Evolutionary conservation across 1,284 basidiomycete species (phyloP).

Genomic region (Neonothopanus nambi): DNA sequence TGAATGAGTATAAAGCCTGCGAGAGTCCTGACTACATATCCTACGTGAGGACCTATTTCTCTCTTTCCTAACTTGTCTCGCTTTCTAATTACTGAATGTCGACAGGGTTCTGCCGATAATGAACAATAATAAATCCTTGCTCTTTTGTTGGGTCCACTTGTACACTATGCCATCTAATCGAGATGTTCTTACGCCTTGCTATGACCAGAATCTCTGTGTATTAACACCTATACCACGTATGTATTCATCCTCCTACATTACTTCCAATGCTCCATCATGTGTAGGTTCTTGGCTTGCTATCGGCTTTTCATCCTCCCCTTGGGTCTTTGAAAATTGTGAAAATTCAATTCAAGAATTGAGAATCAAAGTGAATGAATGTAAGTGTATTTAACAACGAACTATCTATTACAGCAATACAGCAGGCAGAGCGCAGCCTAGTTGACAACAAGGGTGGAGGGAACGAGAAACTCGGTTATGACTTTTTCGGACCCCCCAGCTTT

Average conservation of each 20-base stretch:
- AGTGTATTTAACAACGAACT: background rate
- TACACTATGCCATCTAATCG: too few species aligned
- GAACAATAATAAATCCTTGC: conserved; percentile 3
- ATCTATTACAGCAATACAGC: conserved; percentile 9
- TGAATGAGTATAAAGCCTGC: conserved; percentile 92
- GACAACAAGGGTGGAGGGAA: conserved; percentile 8
- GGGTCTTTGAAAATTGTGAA: too few species aligned
- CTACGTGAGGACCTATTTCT: conserved; percentile 20
- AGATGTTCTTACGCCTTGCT: too few species aligned
- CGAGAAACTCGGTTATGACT: conserved; percentile 45
- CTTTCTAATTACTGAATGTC: too few species aligned
- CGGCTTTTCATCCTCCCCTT: too few species aligned
- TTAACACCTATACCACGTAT: too few species aligned
- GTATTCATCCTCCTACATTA: too few species aligned
- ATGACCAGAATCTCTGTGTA: too few species aligned
- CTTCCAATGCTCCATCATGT: too few species aligned
- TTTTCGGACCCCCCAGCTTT: conserved; percentile 77
- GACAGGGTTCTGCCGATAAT: conserved; percentile 12
- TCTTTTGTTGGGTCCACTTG: background rate
- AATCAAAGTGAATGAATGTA: too few species aligned
- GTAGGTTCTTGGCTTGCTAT: too few species aligned
- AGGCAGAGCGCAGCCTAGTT: background rate
- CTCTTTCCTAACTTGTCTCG: background rate
- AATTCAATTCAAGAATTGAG: too few species aligned
- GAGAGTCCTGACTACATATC: conserved; percentile 84